Evolutionary conservation across 1,284 basidiomycete species (phyloP).

Genomic region (Sparassis latifolia): DNA sequence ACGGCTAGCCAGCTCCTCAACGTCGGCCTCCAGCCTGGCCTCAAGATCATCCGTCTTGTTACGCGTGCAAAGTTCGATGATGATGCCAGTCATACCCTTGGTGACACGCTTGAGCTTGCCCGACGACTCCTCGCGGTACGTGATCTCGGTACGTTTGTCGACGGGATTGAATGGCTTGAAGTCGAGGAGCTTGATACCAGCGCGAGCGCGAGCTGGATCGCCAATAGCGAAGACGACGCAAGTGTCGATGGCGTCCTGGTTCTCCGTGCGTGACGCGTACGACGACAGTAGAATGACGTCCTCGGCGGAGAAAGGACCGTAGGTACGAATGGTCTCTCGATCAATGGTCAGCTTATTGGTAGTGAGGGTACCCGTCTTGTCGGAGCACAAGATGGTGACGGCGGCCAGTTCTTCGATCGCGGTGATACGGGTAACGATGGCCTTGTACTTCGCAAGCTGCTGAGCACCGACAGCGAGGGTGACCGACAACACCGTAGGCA

Average conservation of each 20-base stretch:
- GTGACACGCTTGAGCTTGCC: constrained; percentile 97
- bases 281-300: constrained; percentile 92
- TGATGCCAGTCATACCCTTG: constrained; percentile 98
- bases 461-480: constrained; percentile 97
- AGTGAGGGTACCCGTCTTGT: constrained; percentile 96
- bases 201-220: constrained; percentile 71
- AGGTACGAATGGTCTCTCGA: constrained; percentile 86
- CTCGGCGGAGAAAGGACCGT: constrained; percentile 83
- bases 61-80: constrained; percentile 92
- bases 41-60: constrained; percentile 94
- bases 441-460: constrained; percentile 97
- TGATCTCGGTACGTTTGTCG: constrained; percentile 98
- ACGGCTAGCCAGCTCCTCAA: constrained; percentile 92
- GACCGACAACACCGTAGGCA: constrained; percentile 95
- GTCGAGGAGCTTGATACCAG: constrained; percentile 92
- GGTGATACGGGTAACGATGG: constrained; percentile 96
- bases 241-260: constrained; percentile 95
- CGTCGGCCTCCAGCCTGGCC: constrained; percentile 88
- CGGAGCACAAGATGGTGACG: constrained; percentile 95
- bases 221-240: constrained; percentile 82
- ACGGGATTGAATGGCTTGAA: constrained; percentile 99
- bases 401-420: constrained; percentile 96
- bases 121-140: constrained; percentile 89
- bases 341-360: constrained; percentile 99
- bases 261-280: constrained; percentile 96